Base-by-base conservation (phyloP, 164 flowering plant genomes). In the Pachysandra terminalis region DNA sequence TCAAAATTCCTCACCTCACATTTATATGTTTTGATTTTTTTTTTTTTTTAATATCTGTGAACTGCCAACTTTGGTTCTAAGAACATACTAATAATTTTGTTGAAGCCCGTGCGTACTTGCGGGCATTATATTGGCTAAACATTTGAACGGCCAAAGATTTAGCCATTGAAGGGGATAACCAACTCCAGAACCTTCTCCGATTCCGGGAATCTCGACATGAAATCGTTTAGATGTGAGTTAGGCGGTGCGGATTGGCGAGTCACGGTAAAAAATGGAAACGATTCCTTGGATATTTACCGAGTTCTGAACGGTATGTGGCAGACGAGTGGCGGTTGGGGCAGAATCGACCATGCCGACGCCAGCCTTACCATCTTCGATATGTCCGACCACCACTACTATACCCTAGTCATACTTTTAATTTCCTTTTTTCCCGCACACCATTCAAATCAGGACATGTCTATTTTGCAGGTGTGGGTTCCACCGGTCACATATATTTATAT, bases 221-320 rank as follows among this genome's bases (percentile, higher is more conserved):
- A 37, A 32, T 74, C 76, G 49, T 68, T 76, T n/a, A 73, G 82
- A 52, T 74, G 78, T 71, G 79, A 56, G 41, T 60, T 27, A 19
- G 41, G 59, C 17, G 55, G 9, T 19, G 80, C n/a, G 65, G 64
- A 37, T 16, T 76, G 74, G 71, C 77, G 69, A 61, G 81, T 78
- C 52, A 79, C 72, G 49, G 71, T 90, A 78, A 85, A 74, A 79
- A 88, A 82, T 68, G 95, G 96, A 28, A 74, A 77, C 61, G 98
- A 94, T 72, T 88, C 91, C 56, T 71, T 94, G 56, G 90, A 85
- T 53, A 90, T 93, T 48, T 88, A 93, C 78, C 66, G 95, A 70
- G 86, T 93, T 14, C 71, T 91, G 40, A 94, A 94, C 63, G 98
- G 96, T 17, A 87, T 94, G 97, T 94, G 98, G 98, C 98, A 94